Base-by-base conservation (phyloP, 306 rosid genomes). In the Quercus berberidifolia region DNA sequence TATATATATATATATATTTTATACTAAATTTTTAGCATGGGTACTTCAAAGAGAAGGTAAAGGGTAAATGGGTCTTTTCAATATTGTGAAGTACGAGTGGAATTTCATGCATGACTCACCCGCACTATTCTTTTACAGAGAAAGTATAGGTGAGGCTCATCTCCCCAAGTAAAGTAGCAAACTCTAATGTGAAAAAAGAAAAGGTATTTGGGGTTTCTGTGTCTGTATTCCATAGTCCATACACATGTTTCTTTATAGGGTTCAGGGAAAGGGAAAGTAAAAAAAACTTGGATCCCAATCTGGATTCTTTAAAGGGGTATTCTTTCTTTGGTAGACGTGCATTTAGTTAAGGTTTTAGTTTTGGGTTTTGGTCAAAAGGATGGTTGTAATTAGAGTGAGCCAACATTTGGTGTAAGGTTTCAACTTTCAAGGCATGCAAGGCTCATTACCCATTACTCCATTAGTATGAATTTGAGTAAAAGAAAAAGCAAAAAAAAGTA, bases 391-490 rank as follows among this genome's bases (percentile, higher is more conserved):
- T 75, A 85, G 71, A 81, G 13, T 73, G 69, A 74, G 64, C 68
- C 62, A 82, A 82, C 75, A 63, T 57, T 76, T 76, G 87, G 54
- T 86, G 86, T 80, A 67, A 74, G 79, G 78, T 74, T 85, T 91
- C 93, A 88, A 92, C 78, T 80, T 85, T 91, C 92, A 88, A 92
- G 90, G 86, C 90, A 90, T 90, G 92, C 88, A 85, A 85, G 84
- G 83, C 80, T 74, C 74, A 78, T 59, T 14, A 41, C 68, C 76
- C 81, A 69, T 81, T 68, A 62, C 76, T n/a, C n/a, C 81, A 69
- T 81, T 68, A 56, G 77, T 77, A 73, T 54, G 74, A 55, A 75
- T 15, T 54, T 41, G 33, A 55, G 79, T 35, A 76, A 81, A 80
- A 89, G 80, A 49, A 86, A 89, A 83, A 69, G 82, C 31, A 18